Base-by-base conservation (phyloP, 148 eudicot species). In the Silene uniflora region DNA sequence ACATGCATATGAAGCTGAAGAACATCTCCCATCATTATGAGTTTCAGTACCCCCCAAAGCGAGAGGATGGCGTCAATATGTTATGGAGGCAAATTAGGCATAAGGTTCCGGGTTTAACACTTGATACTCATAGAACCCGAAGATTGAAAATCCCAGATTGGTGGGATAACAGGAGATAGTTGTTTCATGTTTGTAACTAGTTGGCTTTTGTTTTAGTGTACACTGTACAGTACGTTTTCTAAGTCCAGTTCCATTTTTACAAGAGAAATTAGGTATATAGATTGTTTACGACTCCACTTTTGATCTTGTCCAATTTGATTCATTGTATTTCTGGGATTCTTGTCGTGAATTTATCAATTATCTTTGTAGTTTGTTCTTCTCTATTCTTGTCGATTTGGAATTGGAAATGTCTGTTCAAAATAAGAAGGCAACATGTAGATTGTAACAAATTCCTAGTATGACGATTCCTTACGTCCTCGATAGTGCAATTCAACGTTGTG, bases 81-180 rank as follows among this genome's bases (percentile, higher is more conserved):
- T 47, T 94, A 63, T 94, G 98, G 98, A 91, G 96, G 79, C 97
- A 94, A 77, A 85, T 94, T 62, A 85, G 77, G 81, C 84, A 88
- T 83, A 94, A 91, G 73, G 79, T 94, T 66, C 97, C 98, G 62
- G 87, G 83, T 23, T 83, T 81, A 19, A 84, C 82, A 69, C 91
- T 94, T 47, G 90, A 88, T 84, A 85, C 84, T 70, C 93, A 94
- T 81, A 86, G 98, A 84, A 90, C 71, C 75, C 86, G 81, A 79
- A 89, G 98, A 84, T 74, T 94, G 66, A 94, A 91, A 79, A 83
- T 91, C 39, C 93, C 96, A 4, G 98, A 94, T 76, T 94, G 98
- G 97, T 90, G 97, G 98, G 76, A 81, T 3, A 69, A 82, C 24
- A 81, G 74, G 73, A 85, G 90, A 81, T 86, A 82, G 79, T 62